Conservation (phyloP, 176 grass and related monocot genomes). For the Aegilops longissima region DNA sequence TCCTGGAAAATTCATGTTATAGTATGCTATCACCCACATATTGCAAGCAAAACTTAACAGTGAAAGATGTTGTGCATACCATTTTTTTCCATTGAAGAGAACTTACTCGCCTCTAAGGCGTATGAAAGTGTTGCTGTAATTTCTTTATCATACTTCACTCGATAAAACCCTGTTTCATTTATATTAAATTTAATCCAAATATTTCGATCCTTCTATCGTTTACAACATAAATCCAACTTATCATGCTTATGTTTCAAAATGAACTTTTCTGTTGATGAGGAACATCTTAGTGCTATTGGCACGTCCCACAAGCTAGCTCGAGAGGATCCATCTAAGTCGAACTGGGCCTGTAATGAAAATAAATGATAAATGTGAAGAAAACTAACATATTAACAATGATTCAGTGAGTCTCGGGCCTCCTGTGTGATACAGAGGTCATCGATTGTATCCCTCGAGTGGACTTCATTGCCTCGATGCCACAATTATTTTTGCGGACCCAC, state of each 20-base stretch:
- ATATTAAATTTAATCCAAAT: conserved; percentile 77
- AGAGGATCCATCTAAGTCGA: conserved; percentile 61
- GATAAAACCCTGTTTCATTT: conserved; percentile 83
- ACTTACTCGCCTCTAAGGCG: conserved; percentile 54
- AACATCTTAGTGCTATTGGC: conserved; percentile 50
- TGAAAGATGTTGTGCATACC: conserved; percentile 37
- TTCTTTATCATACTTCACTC: conserved; percentile 75
- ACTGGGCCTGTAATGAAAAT: conserved; percentile 39
- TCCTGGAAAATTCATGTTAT: conserved; percentile 42
- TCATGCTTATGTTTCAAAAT: conserved; percentile 59
- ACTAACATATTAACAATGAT: too few species aligned
- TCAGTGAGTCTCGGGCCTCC: too few species aligned
- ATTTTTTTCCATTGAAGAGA: conserved; percentile 68
- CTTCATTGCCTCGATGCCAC: too few species aligned
- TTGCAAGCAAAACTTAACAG: neutral
- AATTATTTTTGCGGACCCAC: too few species aligned
- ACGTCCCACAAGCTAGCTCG: conserved; percentile 59
- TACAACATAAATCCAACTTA: conserved; percentile 40
- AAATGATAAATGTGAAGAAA: too few species aligned
- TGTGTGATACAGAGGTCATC: too few species aligned
- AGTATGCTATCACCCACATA: neutral
- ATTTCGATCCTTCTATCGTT: conserved; percentile 5
- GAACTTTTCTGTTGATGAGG: conserved; percentile 51
- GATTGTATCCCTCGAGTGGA: too few species aligned
- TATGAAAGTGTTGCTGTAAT: conserved; percentile 53